Evolutionary conservation across 768 basidiomycete species (phyloP).

Genomic region (Pisolithus orientalis): DNA sequence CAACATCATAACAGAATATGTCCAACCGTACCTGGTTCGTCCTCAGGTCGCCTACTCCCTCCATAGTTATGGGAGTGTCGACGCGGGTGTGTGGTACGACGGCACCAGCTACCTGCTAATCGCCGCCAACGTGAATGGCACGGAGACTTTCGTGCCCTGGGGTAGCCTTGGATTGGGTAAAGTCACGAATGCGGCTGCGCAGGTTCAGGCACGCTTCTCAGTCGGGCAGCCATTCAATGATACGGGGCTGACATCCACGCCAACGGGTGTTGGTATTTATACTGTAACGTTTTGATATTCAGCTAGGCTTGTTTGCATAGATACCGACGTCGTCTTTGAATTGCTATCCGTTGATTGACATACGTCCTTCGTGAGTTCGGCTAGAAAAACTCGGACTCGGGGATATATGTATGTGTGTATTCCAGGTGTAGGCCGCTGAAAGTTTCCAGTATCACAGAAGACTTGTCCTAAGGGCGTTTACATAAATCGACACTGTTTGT

Average conservation of each 20-base stretch:
- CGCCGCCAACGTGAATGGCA: conserved; percentile 7
- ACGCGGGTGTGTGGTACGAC: conserved; percentile 17
- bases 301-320: no score
- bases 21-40: conserved; percentile 17
- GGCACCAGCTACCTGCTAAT: conserved; percentile 19
- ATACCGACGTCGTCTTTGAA: no score
- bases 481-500: no score
- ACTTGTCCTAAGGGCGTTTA: no score
- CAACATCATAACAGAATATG: background rate
- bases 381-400: no score
- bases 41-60: conserved; percentile 1
- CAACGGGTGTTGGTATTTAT: conserved; percentile 19
- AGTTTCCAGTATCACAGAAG: no score
- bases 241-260: conserved; percentile 15
- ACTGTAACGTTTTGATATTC: conserved; percentile 2
- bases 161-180: conserved; percentile 10
- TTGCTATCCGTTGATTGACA: no score
- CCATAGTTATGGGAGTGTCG: conserved; percentile 15
- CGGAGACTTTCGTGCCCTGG: conserved; percentile 11
- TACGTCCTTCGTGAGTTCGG: no score
- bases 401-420: no score
- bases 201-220: conserved; percentile 12
- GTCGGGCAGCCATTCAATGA: conserved; percentile 8
- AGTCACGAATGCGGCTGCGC: conserved; percentile 11
- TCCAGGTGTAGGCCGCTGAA: no score